A percentile compares a stretch with the other conserved stretches of the same genome.
Evolutionary conservation across 768 basidiomycete genomes (phyloP).

Genomic region (Chiua virens): DNA sequence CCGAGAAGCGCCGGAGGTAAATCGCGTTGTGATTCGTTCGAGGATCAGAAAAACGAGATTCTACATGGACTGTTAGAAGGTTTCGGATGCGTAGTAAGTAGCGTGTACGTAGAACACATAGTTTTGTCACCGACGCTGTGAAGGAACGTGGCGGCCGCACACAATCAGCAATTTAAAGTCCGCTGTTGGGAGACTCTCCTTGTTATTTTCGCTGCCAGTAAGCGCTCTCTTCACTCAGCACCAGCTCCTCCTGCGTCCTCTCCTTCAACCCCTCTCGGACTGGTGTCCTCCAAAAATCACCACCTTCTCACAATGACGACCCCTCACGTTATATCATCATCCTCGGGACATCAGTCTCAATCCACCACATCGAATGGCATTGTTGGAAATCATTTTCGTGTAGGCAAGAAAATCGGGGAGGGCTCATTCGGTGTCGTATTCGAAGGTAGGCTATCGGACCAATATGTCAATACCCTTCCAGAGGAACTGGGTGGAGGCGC

Average conservation of each 20-base stretch:
- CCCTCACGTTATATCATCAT: slow-evolving; percentile 81
- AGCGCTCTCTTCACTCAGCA: slow-evolving; percentile 22
- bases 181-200: slow-evolving; percentile 24
- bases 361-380: slow-evolving; percentile 66
- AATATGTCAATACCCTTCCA: background rate
- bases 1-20: background rate
- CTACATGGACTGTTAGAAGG: too few species aligned
- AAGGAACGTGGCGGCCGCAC: slow-evolving; percentile 31
- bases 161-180: slow-evolving; percentile 31
- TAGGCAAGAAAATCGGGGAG: slow-evolving; percentile 99
- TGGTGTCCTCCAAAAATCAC: slow-evolving; percentile 24
- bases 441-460: slow-evolving; percentile 62
- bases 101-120: too few species aligned
- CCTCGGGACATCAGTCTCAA: slow-evolving; percentile 66
- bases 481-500: background rate
- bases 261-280: slow-evolving; percentile 28
- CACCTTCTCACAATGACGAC: slow-evolving; percentile 51
- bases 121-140: slow-evolving; percentile 1
- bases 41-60: too few species aligned
- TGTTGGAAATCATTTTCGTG: slow-evolving; percentile 79
- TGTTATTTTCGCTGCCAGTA: slow-evolving; percentile 29
- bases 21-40: slow-evolving; percentile 2
- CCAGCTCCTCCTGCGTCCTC: slow-evolving; percentile 20
- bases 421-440: slow-evolving; percentile 99
- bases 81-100: too few species aligned